Evolutionary conservation across 2,329 filamentous ascomycete genomes (phyloP), one percentile per base, ranked within the genome.

Genomic region (Cordyceps tenuipes): DNA sequence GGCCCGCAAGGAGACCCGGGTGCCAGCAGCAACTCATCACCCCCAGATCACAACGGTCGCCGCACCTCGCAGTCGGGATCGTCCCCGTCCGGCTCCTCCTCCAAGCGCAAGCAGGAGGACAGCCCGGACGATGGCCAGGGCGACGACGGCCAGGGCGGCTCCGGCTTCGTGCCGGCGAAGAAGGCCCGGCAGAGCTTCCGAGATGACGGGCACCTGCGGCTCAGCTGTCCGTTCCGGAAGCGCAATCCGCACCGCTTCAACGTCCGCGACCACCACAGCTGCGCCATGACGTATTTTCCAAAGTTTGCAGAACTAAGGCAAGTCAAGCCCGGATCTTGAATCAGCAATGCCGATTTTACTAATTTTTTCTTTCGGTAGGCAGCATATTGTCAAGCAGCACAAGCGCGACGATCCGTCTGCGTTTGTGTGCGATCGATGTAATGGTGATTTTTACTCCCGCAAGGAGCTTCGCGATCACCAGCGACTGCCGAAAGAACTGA

Each of bases 201-300:
- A 41, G 73, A 75, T 0, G 73, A 76, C 1, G 73, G 74, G 55
- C 74, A 73, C 48, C 65, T 76, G 4, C 70, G 73, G 2, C 63
- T 76, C 5, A 76, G 75, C 56, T 79, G 76, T 59, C 76, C 76
- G 1, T 79, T 73, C 46, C 69, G 76, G 36, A 77, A 76, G 64
- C 69, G 76, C 13, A 78, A 79, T 47, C 75, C 76, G 1, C 68
- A 70, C 39, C 71, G 75, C 1, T 79, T 78, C 64, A 78, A 79
- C 41, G 73, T 79, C 48, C 70, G 76, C 4, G 76, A 78, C 48
- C 73, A 78, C 43, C 73, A 77, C 55, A 70, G 69, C 21, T 79
- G 76, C 62, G 75, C 76, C 17, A 75, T 75, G 69, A 75, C 71
- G 0, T 75, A 74, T 36, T 77, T 77, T 43, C 69, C 69, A 7